Evolutionary conservation across 2,329 filamentous ascomycete genomes (phyloP), one percentile per base, ranked within the genome.

Genomic region (Fusarium coicis): DNA sequence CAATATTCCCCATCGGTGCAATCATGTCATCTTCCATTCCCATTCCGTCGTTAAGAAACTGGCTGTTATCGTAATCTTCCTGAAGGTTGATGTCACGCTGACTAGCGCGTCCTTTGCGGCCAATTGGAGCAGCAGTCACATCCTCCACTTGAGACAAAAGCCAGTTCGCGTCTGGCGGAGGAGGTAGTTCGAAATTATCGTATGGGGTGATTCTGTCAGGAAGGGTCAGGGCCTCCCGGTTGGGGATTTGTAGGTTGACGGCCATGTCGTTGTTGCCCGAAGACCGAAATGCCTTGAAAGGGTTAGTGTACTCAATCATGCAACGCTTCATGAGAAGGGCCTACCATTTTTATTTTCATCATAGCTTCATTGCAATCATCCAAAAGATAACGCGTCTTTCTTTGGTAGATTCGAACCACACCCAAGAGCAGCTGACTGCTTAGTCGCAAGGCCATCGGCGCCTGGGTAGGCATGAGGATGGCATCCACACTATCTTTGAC

Each of bases 301-400:
- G 63, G 85, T 82, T 86, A 78, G 76, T 50, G 60, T 52, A 26
- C 46, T 18, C n/a, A 23, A 40, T 57, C 44, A 55, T 36, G 30
- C 32, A 23, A 58, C 50, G 55, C 40, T 50, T 49, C 37, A 40
- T 30, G 19, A 16, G 10, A 37, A 40, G 21, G 37, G 52, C 87
- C 44, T 84, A 98, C 96, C 95, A 98, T 97, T 81, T 98, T 98
- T 79, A 99, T 98, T 85, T 98, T 98, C 87, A 97, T 92, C 74
- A 99, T 87, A 43, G 96, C 96, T 84, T 99, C 96, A 79, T 97
- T 98, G 84, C 96, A 99, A 81, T 99, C 96, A 79, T 99, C 96
- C 53, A 98, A 87, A 56, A 99, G 86, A 83, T 99, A 99, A 78
- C 95, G 93, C 79, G 96, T 96, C 85, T 99, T 99, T 80, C 96